These are phyloP conservation scores for Coprinopsis marcescibilis DNA, from an alignment of 768 basidiomycete species.

Conservation along the genomic window DNA sequence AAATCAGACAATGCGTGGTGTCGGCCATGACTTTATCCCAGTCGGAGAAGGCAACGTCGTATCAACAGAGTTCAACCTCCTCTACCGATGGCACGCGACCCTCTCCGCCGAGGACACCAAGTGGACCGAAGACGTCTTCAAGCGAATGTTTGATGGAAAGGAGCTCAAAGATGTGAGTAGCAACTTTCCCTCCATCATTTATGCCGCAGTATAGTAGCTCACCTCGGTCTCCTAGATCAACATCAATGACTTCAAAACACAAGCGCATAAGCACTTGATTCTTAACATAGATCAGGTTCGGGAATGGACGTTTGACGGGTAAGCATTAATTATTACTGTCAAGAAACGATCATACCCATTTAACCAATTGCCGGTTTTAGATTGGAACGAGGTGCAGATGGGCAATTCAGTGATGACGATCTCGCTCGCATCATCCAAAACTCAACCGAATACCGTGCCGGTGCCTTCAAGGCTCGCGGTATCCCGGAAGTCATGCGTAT, in stretches of 20 bases:
- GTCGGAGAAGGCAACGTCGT: constrained; percentile 72
- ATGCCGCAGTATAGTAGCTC: too few species aligned
- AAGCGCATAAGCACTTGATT: constrained; percentile 23
- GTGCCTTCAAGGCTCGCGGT: constrained; percentile 64
- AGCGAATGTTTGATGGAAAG: constrained; percentile 32
- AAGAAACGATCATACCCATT: not conserved
- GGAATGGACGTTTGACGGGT: constrained; percentile 55
- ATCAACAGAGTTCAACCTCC: constrained; percentile 69
- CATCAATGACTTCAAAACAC: constrained; percentile 31
- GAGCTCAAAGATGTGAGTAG: constrained; percentile 36
- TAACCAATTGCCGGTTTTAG: constrained; percentile 31
- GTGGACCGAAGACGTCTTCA: constrained; percentile 51
- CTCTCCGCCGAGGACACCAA: constrained; percentile 47
- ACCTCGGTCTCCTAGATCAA: too few species aligned
- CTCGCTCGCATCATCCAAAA: constrained; percentile 57
- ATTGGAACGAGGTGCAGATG: constrained; percentile 42
- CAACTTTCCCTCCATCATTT: not conserved
- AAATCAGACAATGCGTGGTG: constrained; percentile 44
- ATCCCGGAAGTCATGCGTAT: constrained; percentile 60
- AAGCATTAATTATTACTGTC: constrained; percentile 12
- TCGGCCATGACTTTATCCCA: constrained; percentile 46
- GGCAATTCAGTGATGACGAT: constrained; percentile 58
- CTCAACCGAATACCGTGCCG: constrained; percentile 53
- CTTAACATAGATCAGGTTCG: constrained; percentile 21
- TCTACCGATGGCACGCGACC: constrained; percentile 64